phyloP scores from a whole-genome alignment of 2,329 filamentous ascomycete species.

The Thelonectria blattea region DNA sequence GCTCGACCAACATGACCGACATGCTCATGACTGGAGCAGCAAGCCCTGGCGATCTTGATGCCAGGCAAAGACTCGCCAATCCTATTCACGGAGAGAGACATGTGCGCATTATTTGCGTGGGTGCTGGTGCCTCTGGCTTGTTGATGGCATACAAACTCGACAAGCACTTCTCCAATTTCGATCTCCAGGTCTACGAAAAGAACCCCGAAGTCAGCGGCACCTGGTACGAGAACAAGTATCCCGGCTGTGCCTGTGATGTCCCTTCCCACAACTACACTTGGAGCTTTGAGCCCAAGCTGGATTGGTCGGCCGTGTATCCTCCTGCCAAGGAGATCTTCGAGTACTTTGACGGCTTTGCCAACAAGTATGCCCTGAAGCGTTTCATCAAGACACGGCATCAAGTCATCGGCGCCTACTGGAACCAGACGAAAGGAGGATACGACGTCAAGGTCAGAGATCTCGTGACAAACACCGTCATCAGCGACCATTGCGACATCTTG shows the following conservation, averaged over 20 bases:
- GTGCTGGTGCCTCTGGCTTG: constrained; percentile 23
- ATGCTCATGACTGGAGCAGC: constrained; percentile 20
- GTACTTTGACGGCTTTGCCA: constrained; percentile 57
- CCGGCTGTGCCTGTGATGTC: constrained; percentile 62
- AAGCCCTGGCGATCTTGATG: constrained; percentile 24
- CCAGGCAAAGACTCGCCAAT: constrained; percentile 23
- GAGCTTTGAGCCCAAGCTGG: constrained; percentile 49
- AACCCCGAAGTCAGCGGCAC: constrained; percentile 62
- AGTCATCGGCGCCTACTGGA: constrained; percentile 52
- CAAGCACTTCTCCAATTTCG: constrained; percentile 21
- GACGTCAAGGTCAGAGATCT: constrained; percentile 47
- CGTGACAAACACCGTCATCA: constrained; percentile 2
- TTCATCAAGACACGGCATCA: constrained; percentile 52
- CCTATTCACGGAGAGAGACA: constrained; percentile 33
- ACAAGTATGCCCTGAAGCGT: constrained; percentile 54
- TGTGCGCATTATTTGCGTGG: constrained; percentile 27
- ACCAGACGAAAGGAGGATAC: constrained; percentile 51
- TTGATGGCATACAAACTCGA: constrained; percentile 25
- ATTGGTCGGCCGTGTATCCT: constrained; percentile 64
- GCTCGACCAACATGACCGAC: constrained; percentile 18
- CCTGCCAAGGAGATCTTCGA: constrained; percentile 60
- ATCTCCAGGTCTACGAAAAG: constrained; percentile 57
- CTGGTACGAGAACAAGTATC: constrained; percentile 65
- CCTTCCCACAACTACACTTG: constrained; percentile 59
- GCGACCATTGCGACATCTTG: constrained; percentile 50